Percentiles rank a stretch among this genome's conserved stretches.
Evolutionary conservation across 208 protist species (phyloP).

Genomic region (Trypanosoma conorhini): DNA sequence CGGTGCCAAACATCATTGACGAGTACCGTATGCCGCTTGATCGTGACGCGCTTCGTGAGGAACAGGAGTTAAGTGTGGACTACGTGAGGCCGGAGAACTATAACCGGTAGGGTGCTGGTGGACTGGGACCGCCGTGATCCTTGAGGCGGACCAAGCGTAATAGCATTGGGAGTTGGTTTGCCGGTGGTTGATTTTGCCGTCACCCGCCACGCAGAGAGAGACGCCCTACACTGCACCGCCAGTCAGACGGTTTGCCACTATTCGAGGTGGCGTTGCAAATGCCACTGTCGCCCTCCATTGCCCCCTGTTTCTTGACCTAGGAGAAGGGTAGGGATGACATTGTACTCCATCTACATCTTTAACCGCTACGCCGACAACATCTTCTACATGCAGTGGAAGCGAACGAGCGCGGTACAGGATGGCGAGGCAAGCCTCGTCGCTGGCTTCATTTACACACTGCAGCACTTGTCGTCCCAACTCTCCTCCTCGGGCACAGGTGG

Average conservation of each 20-base stretch:
- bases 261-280: neutral
- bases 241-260: neutral
- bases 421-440: slow-evolving; percentile 82
- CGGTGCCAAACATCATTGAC: slow-evolving; percentile 89
- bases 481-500: slow-evolving; percentile 52
- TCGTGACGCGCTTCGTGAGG: slow-evolving; percentile 65
- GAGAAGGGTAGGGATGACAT: slow-evolving; percentile 47
- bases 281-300: slow-evolving; percentile 8
- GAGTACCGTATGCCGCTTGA: slow-evolving; percentile 84
- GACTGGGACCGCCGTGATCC: neutral
- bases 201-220: neutral
- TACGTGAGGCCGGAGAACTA: slow-evolving; percentile 67
- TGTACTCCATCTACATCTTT: slow-evolving; percentile 88
- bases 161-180: neutral
- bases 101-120: slow-evolving; percentile 12
- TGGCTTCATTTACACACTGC: slow-evolving; percentile 88
- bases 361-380: slow-evolving; percentile 89
- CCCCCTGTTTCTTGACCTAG: slow-evolving; percentile 18
- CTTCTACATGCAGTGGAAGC: slow-evolving; percentile 83
- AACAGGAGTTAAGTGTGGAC: slow-evolving; percentile 51
- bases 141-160: neutral
- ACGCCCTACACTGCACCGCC: neutral
- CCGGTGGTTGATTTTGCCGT: slow-evolving; percentile 5
- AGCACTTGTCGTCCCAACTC: slow-evolving; percentile 84
- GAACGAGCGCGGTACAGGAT: slow-evolving; percentile 64